Evolutionary conservation across 192 early-diverging fungal genomes (phyloP), one percentile per base, ranked within the genome.

Genomic region (Gamsiella multidivaricata): DNA sequence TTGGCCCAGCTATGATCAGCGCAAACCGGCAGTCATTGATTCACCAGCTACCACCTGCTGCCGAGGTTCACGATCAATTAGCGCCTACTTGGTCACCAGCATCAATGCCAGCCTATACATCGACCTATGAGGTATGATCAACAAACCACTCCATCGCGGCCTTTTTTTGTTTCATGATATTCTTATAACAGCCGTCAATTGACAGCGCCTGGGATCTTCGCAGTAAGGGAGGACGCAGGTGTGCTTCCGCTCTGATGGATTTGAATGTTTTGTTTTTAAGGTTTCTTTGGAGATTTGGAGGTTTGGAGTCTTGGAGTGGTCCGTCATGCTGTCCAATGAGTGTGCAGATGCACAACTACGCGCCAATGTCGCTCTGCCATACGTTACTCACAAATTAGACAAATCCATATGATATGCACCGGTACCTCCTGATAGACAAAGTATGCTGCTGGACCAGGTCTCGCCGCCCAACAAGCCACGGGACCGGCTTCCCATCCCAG

Each of bases 261-360:
- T 3, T 28, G 56, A 31, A 42, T 37, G 54, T 31, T 14, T 43
- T 17, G 55, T 45, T 28, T 42, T 31, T 45, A 36, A 58, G 34
- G 32, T 53, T 69, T 43, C 7, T 45, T 25, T 69, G 67, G 53
- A 25, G 20, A 26, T 56, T 69, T 69, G 67, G 67, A 43, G 67
- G 39, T 69, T 60, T 69, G 64, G 64, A 46, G 26, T 66, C 33
- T 22, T 66, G 67, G 67, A 52, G 56, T 59, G 67, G 37, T 20
- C 15, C 28, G 34, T 53, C 57, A n/a, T n/a, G n/a, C n/a, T n/a
- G n/a, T n/a, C n/a, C n/a, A n/a, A n/a, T 37, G 18, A 11, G 5
- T 10, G 33, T 9, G 33, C 54, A 56, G n/a, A 22, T 56, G 8
- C 23, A 23, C 41, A 42, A 18, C n/a, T n/a, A n/a, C n/a, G n/a